Conservation (phyloP, 768 basidiomycete species). For the Collybia sp. region DNA sequence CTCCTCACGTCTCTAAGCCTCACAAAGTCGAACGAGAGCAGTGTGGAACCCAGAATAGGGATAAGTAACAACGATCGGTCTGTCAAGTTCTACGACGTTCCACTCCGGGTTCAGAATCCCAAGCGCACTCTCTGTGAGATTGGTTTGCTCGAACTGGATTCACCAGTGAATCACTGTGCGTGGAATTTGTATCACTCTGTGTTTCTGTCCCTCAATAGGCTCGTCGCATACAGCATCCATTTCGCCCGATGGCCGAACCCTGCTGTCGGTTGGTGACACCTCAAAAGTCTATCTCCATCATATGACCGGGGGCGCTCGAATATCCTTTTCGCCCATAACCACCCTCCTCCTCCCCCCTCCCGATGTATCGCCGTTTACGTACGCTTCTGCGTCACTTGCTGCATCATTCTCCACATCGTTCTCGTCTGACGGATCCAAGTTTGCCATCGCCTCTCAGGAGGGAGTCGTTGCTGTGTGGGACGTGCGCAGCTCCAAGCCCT, state of each 20-base stretch:
- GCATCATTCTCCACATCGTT: conserved; percentile 83
- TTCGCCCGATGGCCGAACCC: conserved; percentile 81
- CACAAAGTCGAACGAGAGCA: conserved; percentile 55
- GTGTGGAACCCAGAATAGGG: conserved; percentile 69
- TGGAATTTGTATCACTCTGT: conserved; percentile 7
- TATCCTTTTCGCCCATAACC: conserved; percentile 62
- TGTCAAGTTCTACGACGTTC: conserved; percentile 77
- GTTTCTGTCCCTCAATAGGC: conserved; percentile 7
- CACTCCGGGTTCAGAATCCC: conserved; percentile 40
- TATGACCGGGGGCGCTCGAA: conserved; percentile 56
- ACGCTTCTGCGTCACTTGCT: conserved; percentile 40
- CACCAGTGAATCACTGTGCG: conserved; percentile 81
- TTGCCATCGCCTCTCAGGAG: conserved; percentile 81
- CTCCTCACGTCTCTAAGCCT: conserved; percentile 59
- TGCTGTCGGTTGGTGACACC: conserved; percentile 90
- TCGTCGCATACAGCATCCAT: conserved; percentile 59
- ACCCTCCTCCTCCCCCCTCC: conserved; percentile 67
- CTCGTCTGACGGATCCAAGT: conserved; percentile 70
- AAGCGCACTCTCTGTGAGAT: conserved; percentile 42
- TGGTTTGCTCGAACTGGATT: conserved; percentile 53
- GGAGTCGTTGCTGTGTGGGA: conserved; percentile 82
- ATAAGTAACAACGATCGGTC: conserved; percentile 86
- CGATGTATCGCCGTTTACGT: conserved; percentile 29
- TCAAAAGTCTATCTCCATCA: conserved; percentile 80
- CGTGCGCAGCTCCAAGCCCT: conserved; percentile 65